phyloP scores from a whole-genome alignment of 1,284 basidiomycete species.

The Ustilago cynodontis region DNA sequence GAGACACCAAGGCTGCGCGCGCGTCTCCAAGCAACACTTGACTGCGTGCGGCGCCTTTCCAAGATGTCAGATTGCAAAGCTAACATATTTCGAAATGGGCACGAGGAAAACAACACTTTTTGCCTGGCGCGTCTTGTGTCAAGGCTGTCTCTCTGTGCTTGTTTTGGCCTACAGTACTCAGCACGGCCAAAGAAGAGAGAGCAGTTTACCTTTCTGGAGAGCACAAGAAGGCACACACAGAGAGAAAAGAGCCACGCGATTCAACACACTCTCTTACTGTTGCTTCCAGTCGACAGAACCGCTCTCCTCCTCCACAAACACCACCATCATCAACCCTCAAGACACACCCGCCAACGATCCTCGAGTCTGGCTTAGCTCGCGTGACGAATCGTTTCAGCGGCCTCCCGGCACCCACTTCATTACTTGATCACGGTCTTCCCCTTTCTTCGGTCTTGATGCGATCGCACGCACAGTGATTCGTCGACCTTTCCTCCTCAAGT shows the following conservation, averaged over 20 bases:
- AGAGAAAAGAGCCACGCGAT: slow-evolving; percentile 16
- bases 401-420: slow-evolving; percentile 7
- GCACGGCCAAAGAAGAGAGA: background rate
- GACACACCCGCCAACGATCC: background rate
- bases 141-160: no score
- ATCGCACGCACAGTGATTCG: background rate
- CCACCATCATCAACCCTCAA: slow-evolving; percentile 24
- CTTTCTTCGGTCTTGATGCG: background rate
- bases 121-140: no score
- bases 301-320: slow-evolving; percentile 1
- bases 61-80: background rate
- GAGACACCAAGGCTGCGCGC: background rate
- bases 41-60: background rate
- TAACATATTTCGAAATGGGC: background rate
- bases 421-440: background rate
- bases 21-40: background rate
- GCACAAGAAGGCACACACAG: no score
- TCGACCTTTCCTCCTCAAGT: slow-evolving; percentile 1
- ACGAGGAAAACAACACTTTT: slow-evolving; percentile 11
- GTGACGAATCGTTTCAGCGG: background rate
- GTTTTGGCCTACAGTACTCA: no score
- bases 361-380: background rate
- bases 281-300: background rate
- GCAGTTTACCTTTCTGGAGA: slow-evolving; percentile 7
- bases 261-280: background rate